Conservation (phyloP, 2,329 filamentous ascomycete species). For the Tolypocladium sp. region DNA sequence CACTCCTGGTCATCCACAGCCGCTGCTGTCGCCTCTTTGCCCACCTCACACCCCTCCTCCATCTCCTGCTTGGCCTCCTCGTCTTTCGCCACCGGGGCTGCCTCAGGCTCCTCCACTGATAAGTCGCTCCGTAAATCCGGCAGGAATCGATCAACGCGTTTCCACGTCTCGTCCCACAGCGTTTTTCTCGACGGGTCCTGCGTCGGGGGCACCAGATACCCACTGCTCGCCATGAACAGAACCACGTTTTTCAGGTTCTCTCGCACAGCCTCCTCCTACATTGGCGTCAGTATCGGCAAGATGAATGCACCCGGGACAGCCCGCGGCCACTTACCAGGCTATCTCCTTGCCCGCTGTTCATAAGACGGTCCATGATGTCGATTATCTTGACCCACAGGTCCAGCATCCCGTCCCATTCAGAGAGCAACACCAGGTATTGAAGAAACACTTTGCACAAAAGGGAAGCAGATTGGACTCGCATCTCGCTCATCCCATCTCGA, state of each 20-base stretch:
- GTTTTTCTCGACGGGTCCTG: constrained; percentile 44
- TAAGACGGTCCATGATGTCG: constrained; percentile 88
- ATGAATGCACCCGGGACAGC: not conserved
- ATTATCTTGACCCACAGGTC: constrained; percentile 89
- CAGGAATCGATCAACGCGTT: constrained; percentile 55
- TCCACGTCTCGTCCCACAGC: constrained; percentile 56
- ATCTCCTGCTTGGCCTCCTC: not conserved
- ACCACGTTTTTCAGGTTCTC: constrained; percentile 95
- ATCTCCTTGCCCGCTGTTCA: constrained; percentile 91
- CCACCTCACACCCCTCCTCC: not conserved
- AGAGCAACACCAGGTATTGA: constrained; percentile 80
- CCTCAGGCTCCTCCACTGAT: constrained; percentile 34
- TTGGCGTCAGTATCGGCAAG: constrained; percentile 3
- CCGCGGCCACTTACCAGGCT: constrained; percentile 55
- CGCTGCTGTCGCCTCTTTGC: not conserved
- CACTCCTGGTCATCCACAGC: not conserved
- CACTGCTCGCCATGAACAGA: constrained; percentile 87
- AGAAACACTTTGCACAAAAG: constrained; percentile 92
- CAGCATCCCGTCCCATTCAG: constrained; percentile 79
- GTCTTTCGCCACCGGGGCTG: constrained; percentile 3
- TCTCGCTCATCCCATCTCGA: constrained; percentile 89
- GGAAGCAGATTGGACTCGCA: constrained; percentile 81
- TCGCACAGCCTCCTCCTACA: constrained; percentile 82
- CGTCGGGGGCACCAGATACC: constrained; percentile 66
- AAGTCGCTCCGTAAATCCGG: constrained; percentile 51